Percentiles rank a stretch among this genome's conserved stretches.
These are phyloP conservation scores for Kwoniella heveanensis DNA, from an alignment of 768 basidiomycete genomes.

Conservation along the genomic window DNA sequence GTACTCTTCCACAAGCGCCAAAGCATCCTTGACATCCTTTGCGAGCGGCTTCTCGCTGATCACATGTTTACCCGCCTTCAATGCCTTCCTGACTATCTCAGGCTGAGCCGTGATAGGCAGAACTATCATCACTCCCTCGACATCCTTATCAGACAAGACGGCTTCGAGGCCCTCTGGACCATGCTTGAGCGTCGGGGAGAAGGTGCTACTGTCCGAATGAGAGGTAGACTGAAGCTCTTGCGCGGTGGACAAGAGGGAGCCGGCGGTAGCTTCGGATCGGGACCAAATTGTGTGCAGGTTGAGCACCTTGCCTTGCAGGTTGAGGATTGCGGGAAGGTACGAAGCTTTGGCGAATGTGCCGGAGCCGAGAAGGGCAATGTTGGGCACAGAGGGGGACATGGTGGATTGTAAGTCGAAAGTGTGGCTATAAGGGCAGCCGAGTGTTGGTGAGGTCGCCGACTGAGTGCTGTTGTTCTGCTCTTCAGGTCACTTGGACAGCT, in stretches of 20 bases:
- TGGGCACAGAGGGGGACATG: slow-evolving; percentile 47
- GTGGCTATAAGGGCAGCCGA: no score
- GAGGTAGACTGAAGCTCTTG: slow-evolving; percentile 58
- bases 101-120: slow-evolving; percentile 79
- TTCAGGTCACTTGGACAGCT: no score
- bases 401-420: neutral
- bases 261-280: slow-evolving; percentile 66
- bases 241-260: slow-evolving; percentile 54
- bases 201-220: slow-evolving; percentile 58
- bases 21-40: slow-evolving; percentile 67
- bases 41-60: slow-evolving; percentile 86
- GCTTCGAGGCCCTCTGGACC: slow-evolving; percentile 44
- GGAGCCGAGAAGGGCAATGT: slow-evolving; percentile 76
- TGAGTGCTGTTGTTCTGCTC: no score
- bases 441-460: no score
- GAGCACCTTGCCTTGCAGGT: slow-evolving; percentile 62
- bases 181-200: slow-evolving; percentile 12
- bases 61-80: slow-evolving; percentile 77
- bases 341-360: slow-evolving; percentile 65
- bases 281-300: slow-evolving; percentile 76
- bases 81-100: slow-evolving; percentile 62
- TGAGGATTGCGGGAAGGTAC: slow-evolving; percentile 73
- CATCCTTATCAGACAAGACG: slow-evolving; percentile 69
- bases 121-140: slow-evolving; percentile 71
- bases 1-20: slow-evolving; percentile 69